Base-by-base conservation (phyloP, 1,139 yeast species). In the Hemisphaericaspora xylanilytica region DNA sequence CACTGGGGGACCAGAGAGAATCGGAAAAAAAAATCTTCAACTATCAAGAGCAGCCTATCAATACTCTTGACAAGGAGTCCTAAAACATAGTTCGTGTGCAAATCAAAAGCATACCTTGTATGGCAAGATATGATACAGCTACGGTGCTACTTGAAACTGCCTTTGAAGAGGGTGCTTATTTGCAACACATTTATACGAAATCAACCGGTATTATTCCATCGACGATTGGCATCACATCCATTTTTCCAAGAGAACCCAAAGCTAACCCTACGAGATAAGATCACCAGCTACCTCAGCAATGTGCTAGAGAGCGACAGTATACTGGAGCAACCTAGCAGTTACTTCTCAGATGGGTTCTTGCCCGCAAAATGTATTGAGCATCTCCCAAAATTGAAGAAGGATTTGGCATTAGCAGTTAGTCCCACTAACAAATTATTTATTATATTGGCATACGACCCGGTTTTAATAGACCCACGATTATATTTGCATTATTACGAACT, bases 361-460 rank as follows among this genome's bases (percentile, higher is more conserved):
- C 36, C 37, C 2, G 37, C 34, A 15, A 26, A 26, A 9, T 36
- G 41, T 18, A 35, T 45, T 6, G 45, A 28, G 42, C 60, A 29
- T 48, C 48, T 40, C 29, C 46, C 31, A 48, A 51, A 24, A 40
- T 60, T 33, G 37, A 43, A 21, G 45, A 40, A 33, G 47, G 39
- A 38, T 9, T 39, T 40, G 31, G 32, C 25, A 6, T 35, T 33
- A 14, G 33, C 57, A 21, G 38, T 65, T 13, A 75, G 67, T 40
- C 51, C 48, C 28, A 55, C 63, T 39, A 65, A 61, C 41, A 57
- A 58, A 37, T 50, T 70, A 16, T 51, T 55, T 29, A 49, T 57
- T 14, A 47, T 67, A 13, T 49, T 70, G 22, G 55, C 67, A 0
- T 61, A 59, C 45, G 62, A 61, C 36, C 73, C 75, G 1, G 47